Percentiles rank a stretch among this genome's conserved stretches.
phyloP scores from a whole-genome alignment of 2,329 filamentous ascomycete species.

The Pseudohalonectria lignicola region DNA sequence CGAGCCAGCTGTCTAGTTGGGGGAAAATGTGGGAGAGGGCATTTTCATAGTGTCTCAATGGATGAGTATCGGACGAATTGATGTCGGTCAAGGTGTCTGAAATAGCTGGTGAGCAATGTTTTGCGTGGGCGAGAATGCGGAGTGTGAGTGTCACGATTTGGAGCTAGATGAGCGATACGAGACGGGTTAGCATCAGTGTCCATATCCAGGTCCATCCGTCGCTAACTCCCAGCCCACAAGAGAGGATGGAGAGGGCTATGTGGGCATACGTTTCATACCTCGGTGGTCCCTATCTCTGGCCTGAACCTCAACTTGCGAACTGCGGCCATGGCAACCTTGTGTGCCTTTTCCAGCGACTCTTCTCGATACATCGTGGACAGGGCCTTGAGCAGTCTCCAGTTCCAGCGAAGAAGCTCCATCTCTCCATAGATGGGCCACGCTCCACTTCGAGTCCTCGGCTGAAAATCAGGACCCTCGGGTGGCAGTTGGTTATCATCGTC shows the following conservation, averaged over 20 bases:
- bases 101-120: background rate
- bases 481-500: background rate
- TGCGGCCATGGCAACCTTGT: background rate
- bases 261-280: background rate
- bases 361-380: background rate
- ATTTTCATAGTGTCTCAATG: background rate
- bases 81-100: background rate
- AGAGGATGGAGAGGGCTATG: background rate
- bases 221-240: too few relatives aligned
- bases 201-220: too few relatives aligned
- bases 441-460: too few relatives aligned
- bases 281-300: background rate
- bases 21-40: background rate
- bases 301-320: background rate
- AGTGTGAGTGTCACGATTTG: background rate
- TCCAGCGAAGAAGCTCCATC: background rate
- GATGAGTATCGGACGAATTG: background rate
- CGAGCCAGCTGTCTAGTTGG: background rate
- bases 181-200: too few relatives aligned
- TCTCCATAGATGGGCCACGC: background rate
- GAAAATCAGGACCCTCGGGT: background rate
- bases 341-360: background rate
- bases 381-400: conserved; percentile 1
- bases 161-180: too few relatives aligned
- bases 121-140: background rate